A percentile compares a stretch with the other conserved stretches of the same genome.
These are phyloP conservation scores for Nasturtium officinale DNA, from an alignment of 345 rosid genomes.

Conservation along the genomic window DNA sequence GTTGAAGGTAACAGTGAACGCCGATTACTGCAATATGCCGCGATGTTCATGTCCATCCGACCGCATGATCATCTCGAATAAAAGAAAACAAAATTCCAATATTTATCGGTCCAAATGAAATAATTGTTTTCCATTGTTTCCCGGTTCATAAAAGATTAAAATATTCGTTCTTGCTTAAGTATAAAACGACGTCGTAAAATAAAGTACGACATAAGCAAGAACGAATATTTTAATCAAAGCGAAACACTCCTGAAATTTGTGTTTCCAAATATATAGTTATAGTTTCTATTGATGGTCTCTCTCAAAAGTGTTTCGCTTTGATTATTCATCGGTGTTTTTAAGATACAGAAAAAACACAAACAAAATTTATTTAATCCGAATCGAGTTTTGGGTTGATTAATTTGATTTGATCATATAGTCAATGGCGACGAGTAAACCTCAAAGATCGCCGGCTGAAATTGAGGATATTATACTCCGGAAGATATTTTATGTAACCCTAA, in stretches of 20 bases:
- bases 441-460: constrained; percentile 70
- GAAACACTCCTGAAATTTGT: too few relatives aligned
- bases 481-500: constrained; percentile 66
- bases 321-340: constrained; percentile 7
- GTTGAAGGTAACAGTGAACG: constrained; percentile 53
- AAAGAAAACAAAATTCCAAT: not conserved
- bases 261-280: not conserved
- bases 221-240: too few relatives aligned
- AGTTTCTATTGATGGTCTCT: not conserved
- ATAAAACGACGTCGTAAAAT: too few relatives aligned
- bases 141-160: too few relatives aligned
- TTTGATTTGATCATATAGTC: constrained; percentile 11
- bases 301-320: not conserved
- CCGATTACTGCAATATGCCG: constrained; percentile 68
- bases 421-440: constrained; percentile 69
- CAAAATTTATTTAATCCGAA: not conserved
- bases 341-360: not conserved
- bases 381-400: constrained; percentile 10
- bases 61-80: constrained; percentile 89
- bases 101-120: not conserved
- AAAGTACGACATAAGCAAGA: too few relatives aligned
- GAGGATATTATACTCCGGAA: constrained; percentile 92
- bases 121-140: constrained; percentile 10
- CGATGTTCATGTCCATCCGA: constrained; percentile 76
- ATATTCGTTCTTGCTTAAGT: too few relatives aligned